Evolutionary conservation across 305 asterid species (phyloP).

Genomic region (Fraxinus ornus): DNA sequence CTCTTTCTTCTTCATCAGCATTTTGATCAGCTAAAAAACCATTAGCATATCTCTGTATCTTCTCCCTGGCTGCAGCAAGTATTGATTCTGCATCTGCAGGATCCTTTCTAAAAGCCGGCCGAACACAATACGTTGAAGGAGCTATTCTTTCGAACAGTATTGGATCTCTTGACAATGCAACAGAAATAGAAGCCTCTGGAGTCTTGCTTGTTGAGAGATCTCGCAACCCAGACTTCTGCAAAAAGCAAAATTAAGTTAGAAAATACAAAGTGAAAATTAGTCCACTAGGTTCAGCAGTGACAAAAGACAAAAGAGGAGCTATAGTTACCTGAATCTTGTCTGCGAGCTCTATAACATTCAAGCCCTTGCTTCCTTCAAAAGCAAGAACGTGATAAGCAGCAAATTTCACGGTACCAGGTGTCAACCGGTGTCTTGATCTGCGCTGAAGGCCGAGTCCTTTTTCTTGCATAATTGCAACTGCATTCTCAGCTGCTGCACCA

Average conservation of each 20-base stretch:
- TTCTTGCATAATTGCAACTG: constrained; percentile 91
- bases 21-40: constrained; percentile 77
- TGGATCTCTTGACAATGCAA: constrained; percentile 98
- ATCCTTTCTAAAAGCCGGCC: constrained; percentile 89
- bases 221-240: constrained; percentile 95
- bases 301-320: constrained; percentile 7
- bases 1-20: constrained; percentile 92
- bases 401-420: constrained; percentile 99
- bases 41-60: constrained; percentile 78
- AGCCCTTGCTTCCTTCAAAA: constrained; percentile 94
- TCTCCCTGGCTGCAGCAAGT: constrained; percentile 82
- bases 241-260: constrained; percentile 25
- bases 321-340: constrained; percentile 89
- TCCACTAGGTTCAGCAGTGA: background rate
- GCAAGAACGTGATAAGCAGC: constrained; percentile 99
- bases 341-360: constrained; percentile 90
- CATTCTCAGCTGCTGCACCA: constrained; percentile 93
- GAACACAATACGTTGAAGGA: constrained; percentile 93
- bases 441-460: constrained; percentile 80
- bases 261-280: constrained; percentile 3
- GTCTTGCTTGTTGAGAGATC: constrained; percentile 97
- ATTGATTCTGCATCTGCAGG: constrained; percentile 89
- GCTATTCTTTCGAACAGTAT: constrained; percentile 94
- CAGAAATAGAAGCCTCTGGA: constrained; percentile 98
- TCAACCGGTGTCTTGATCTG: constrained; percentile 86